phyloP scores from a whole-genome alignment of 2,329 filamentous ascomycete species.

The Trichoderma sp. region DNA sequence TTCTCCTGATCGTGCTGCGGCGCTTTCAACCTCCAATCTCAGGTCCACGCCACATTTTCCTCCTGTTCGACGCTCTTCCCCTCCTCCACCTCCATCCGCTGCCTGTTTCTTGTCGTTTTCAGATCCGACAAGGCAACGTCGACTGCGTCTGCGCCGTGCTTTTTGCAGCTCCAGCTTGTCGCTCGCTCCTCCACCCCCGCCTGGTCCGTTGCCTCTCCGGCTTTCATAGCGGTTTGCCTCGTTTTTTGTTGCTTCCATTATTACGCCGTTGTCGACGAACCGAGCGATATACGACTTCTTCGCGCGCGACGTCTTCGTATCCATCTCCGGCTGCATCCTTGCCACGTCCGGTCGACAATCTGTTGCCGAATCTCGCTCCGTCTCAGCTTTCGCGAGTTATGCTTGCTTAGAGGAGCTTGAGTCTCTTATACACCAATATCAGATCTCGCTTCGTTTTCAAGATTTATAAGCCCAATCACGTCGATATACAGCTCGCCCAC shows the following conservation, averaged over 20 bases:
- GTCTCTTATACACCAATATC: neutral
- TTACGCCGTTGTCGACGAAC: neutral
- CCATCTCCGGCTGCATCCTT: neutral
- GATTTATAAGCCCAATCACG: neutral
- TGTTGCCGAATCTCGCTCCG: neutral
- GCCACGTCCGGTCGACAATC: conserved; percentile 1
- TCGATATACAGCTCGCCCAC: conserved; percentile 12
- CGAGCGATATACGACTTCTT: conserved; percentile 1
- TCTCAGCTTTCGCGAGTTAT: conserved; percentile 10
- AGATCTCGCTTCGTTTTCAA: neutral
- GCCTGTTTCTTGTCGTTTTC: neutral
- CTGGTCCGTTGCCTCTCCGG: neutral
- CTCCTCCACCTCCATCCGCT: neutral
- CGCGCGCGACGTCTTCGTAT: conserved; percentile 15
- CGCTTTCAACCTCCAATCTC: conserved; percentile 13
- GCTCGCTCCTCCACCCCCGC: conserved; percentile 11
- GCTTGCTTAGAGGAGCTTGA: conserved; percentile 6
- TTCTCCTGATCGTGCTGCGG: neutral
- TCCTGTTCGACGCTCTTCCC: neutral
- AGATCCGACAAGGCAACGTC: neutral
- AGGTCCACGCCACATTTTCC: conserved; percentile 19
- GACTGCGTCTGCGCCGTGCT: neutral
- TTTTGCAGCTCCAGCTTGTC: conserved; percentile 14
- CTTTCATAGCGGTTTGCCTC: neutral
- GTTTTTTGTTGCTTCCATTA: neutral